These are phyloP conservation scores for Starmerella geochares DNA, from an alignment of 805 yeast species.

Conservation along the genomic window DNA sequence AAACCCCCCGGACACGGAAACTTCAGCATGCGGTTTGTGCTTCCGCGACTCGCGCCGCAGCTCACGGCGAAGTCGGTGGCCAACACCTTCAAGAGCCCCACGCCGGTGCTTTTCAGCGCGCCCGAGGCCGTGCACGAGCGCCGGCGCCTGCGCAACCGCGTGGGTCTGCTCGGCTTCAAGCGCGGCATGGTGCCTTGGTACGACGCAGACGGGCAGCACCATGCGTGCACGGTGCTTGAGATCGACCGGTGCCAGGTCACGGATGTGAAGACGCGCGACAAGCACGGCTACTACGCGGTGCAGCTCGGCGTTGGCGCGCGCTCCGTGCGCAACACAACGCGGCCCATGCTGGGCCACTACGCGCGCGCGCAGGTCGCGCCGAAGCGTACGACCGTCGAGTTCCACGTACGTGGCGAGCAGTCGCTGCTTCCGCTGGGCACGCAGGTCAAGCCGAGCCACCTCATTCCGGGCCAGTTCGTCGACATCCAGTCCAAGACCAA, in stretches of 20 bases:
- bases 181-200: conserved; percentile 76
- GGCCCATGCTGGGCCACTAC: conserved; percentile 64
- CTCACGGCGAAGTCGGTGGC: conserved; percentile 30
- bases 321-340: conserved; percentile 49
- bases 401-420: conserved; percentile 56
- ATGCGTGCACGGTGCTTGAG: conserved; percentile 80
- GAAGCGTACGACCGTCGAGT: conserved; percentile 63
- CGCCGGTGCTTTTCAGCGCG: conserved; percentile 52
- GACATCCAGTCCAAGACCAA: conserved; percentile 71
- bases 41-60: conserved; percentile 26
- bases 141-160: conserved; percentile 61
- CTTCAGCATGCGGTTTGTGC: conserved; percentile 12
- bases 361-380: conserved; percentile 76
- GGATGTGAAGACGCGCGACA: conserved; percentile 54
- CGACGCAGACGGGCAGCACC: conserved; percentile 57
- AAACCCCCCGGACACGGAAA: not conserved
- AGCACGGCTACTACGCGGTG: conserved; percentile 75
- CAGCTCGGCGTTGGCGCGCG: conserved; percentile 76
- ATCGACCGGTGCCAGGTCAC: conserved; percentile 81
- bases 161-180: conserved; percentile 77
- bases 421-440: conserved; percentile 72
- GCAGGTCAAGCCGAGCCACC: conserved; percentile 70
- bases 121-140: conserved; percentile 60
- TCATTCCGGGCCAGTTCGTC: conserved; percentile 69
- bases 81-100: conserved; percentile 31